Conservation (phyloP, 805 yeast species). For the Metschnikowia henanensis region DNA sequence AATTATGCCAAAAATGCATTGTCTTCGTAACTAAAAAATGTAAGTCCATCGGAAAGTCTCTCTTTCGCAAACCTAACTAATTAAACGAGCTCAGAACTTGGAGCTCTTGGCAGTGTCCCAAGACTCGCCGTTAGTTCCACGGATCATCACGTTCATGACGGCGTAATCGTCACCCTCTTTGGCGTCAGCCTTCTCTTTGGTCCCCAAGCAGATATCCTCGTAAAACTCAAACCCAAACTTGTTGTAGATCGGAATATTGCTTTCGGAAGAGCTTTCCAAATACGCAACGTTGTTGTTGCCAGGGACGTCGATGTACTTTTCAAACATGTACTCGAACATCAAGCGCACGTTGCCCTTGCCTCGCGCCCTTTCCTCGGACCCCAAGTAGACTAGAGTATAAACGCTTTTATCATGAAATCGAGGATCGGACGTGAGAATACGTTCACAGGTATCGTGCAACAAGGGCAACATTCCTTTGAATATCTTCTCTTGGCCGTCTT, state of each 20-base stretch:
- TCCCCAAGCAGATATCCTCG: conserved; percentile 49
- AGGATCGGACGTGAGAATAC: conserved; percentile 44
- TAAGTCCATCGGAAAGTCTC: not conserved
- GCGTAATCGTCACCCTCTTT: conserved; percentile 42
- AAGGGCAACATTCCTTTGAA: conserved; percentile 52
- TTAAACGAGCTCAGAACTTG: conserved; percentile 12
- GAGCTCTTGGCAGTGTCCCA: conserved; percentile 20
- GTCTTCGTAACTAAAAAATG: no score
- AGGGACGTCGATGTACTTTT: conserved; percentile 43
- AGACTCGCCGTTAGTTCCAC: conserved; percentile 36
- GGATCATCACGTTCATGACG: conserved; percentile 45
- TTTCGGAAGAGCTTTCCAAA: conserved; percentile 48
- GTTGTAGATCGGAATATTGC: conserved; percentile 53
- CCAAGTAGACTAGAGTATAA: conserved; percentile 48
- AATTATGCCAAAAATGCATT: no score
- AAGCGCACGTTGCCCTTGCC: conserved; percentile 58
- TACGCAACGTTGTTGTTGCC: conserved; percentile 40
- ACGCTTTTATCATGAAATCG: conserved; percentile 35
- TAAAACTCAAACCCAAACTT: conserved; percentile 51
- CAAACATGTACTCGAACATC: conserved; percentile 49
- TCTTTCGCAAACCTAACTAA: not conserved
- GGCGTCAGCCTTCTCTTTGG: conserved; percentile 21
- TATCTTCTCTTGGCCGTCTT: conserved; percentile 48
- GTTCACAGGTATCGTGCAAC: conserved; percentile 47
- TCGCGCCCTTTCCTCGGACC: conserved; percentile 44